Conservation (phyloP, 768 basidiomycete genomes). For the Xerocomus brunneocitrinus region DNA sequence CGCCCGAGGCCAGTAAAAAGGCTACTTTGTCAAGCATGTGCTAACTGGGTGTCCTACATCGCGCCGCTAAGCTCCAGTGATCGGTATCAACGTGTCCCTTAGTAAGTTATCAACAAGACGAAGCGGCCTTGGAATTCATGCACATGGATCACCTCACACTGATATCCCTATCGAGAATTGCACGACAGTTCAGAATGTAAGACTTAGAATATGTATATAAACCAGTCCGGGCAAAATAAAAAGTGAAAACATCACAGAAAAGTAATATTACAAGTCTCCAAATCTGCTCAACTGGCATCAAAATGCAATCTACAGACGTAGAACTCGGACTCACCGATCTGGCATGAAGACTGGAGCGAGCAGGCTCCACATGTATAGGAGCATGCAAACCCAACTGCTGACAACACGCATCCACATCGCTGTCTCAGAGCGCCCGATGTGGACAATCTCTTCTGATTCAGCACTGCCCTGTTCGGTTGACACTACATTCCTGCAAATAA, state of each 20-base stretch:
- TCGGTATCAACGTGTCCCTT: too few species aligned
- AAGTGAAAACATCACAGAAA: background rate
- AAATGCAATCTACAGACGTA: background rate
- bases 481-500: slow-evolving; percentile 61
- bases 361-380: slow-evolving; percentile 82
- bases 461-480: slow-evolving; percentile 47
- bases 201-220: background rate
- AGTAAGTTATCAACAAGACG: too few species aligned
- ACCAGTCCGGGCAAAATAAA: background rate
- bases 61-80: too few species aligned
- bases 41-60: too few species aligned
- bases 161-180: background rate
- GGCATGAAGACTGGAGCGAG: slow-evolving; percentile 88
- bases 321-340: slow-evolving; percentile 57
- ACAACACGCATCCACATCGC: slow-evolving; percentile 99
- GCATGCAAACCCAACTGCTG: slow-evolving; percentile 90
- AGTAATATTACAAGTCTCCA: slow-evolving; percentile 18
- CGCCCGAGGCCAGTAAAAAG: too few species aligned
- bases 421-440: slow-evolving; percentile 91
- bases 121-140: too few species aligned
- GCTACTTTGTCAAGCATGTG: too few species aligned
- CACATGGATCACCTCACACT: slow-evolving; percentile 2
- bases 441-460: slow-evolving; percentile 67
- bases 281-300: slow-evolving; percentile 18
- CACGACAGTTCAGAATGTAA: background rate